phyloP scores from a whole-genome alignment of 768 basidiomycete species.

The Macrolepiota albuminosa region DNA sequence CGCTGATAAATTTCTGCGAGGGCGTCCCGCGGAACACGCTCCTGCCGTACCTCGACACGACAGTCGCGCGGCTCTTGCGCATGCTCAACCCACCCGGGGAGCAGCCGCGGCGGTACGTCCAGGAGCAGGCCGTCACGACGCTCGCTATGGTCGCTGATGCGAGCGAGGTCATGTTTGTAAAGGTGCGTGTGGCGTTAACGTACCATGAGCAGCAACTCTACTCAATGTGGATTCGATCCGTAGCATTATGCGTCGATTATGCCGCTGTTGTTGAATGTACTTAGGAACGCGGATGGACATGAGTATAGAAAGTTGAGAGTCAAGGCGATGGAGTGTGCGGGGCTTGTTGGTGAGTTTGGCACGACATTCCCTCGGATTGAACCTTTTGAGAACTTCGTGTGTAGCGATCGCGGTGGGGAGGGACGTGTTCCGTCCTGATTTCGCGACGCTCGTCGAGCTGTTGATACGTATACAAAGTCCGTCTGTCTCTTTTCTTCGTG shows the following conservation, averaged over 20 bases:
- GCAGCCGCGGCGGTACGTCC: slow-evolving; percentile 56
- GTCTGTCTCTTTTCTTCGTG: slow-evolving; percentile 15
- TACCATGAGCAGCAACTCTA: too few species aligned
- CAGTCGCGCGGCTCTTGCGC: slow-evolving; percentile 59
- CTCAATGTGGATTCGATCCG: too few species aligned
- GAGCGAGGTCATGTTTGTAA: slow-evolving; percentile 72
- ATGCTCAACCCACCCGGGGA: slow-evolving; percentile 51
- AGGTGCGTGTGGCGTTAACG: too few species aligned
- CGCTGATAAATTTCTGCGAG: slow-evolving; percentile 89
- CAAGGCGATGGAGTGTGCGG: slow-evolving; percentile 91
- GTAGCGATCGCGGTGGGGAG: slow-evolving; percentile 83
- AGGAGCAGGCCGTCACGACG: slow-evolving; percentile 86
- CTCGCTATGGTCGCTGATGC: slow-evolving; percentile 88
- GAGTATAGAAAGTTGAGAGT: slow-evolving; percentile 67
- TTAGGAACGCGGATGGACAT: slow-evolving; percentile 63
- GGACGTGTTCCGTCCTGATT: slow-evolving; percentile 73
- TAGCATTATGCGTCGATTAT: slow-evolving; percentile 78
- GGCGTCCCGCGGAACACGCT: slow-evolving; percentile 73
- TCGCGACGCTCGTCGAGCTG: slow-evolving; percentile 41
- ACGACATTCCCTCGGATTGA: too few species aligned
- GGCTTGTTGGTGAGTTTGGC: slow-evolving; percentile 72
- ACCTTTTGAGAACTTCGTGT: background rate
- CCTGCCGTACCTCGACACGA: slow-evolving; percentile 72
- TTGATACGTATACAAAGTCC: slow-evolving; percentile 60
- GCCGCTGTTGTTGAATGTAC: slow-evolving; percentile 73